A percentile compares a stretch with the other conserved stretches of the same genome.
These are phyloP conservation scores for Fagus sylvatica DNA, from an alignment of 306 rosid species.

Conservation along the genomic window DNA sequence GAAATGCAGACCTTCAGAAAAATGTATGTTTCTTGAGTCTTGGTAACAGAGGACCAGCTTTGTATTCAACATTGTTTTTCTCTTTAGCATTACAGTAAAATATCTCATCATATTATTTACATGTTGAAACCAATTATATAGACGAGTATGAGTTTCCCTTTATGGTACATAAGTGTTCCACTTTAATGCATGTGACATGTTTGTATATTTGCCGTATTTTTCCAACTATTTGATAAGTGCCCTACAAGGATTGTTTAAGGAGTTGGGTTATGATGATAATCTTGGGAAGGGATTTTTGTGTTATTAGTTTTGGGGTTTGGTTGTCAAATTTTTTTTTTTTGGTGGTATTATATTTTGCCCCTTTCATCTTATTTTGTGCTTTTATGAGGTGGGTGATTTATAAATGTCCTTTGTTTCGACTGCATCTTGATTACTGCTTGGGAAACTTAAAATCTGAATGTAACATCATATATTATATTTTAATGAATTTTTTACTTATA, in stretches of 20 bases:
- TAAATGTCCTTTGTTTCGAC: neutral
- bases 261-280: neutral
- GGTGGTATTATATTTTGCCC: neutral
- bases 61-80: neutral
- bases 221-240: neutral
- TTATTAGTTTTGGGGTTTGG: neutral
- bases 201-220: neutral
- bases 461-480: too few relatives aligned
- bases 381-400: neutral
- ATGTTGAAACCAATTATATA: neutral
- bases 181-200: neutral
- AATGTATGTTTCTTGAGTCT: constrained; percentile 41
- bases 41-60: neutral
- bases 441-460: neutral
- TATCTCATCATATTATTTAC: neutral
- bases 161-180: neutral
- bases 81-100: neutral
- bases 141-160: neutral
- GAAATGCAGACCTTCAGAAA: constrained; percentile 42
- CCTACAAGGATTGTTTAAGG: neutral
- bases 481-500: too few relatives aligned
- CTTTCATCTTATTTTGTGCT: neutral
- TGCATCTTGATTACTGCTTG: neutral
- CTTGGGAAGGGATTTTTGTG: neutral
- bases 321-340: neutral